Base-by-base conservation (phyloP, 345 rosid species). In the Diplotaxis tenuifolia region DNA sequence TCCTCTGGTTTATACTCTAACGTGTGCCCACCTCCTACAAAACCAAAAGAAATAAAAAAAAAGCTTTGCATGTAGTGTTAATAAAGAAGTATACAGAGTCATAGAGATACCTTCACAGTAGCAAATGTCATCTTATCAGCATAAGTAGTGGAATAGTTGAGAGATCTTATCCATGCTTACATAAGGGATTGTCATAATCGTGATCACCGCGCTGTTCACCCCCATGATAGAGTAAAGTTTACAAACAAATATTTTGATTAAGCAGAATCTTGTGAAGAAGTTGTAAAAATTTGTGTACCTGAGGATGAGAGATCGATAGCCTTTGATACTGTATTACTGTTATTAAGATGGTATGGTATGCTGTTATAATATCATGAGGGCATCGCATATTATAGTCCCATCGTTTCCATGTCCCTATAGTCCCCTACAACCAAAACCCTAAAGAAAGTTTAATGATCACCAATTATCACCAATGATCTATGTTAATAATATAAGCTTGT, bases 91-190 rank as follows among this genome's bases (percentile, higher is more conserved):
- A n/a, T 20, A 4, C n/a, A 8, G 20, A 58, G 0, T 4, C 20
- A 11, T 10, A 21, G 12, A 8, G 66, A 60, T 66, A 71, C 97
- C 80, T 89, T 91, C 1, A 88, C 78, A 6, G 92, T 91, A 3
- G 92, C 91, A 56, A 83, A 88, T 59, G 91, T 84, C 97, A 88
- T 84, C 52, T 42, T 67, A 56, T 85, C 88, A 1, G 88, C 72
- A 66, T 87, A 87, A 52, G 50, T 42, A 0, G 1, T 80, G 38
- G 89, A 69, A 74, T 78, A 82, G 81, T 84, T 86, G 1, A 87
- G 82, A 10, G 83, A 74, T 49, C 82, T 68, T 63, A 86, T 86
- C 91, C 96, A 87, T 0, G 74, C 88, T 80, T 82, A 79, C 2
- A 60, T 65, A 86, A 4, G 96, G 88, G 7, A 86, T n/a, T 0